phyloP scores from a whole-genome alignment of 176 grass and related monocot species.

The Musa beccarii region DNA sequence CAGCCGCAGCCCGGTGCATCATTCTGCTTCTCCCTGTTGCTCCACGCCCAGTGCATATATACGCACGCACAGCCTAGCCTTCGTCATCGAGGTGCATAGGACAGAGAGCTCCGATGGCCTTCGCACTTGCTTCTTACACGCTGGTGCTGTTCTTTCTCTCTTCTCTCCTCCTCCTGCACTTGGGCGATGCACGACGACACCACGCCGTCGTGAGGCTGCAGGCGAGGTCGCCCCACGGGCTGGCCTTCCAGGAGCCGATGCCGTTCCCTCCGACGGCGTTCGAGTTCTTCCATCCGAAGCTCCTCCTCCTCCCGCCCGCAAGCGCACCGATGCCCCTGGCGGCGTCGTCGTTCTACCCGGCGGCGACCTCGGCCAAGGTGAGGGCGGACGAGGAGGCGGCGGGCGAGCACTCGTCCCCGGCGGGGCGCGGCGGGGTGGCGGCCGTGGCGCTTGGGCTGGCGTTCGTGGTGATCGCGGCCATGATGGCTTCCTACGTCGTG shows the following conservation, averaged over 20 bases:
- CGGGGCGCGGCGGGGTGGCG: neutral
- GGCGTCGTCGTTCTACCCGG: neutral
- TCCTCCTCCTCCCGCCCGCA: neutral
- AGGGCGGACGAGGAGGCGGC: neutral
- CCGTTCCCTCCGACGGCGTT: neutral
- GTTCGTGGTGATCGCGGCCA: neutral
- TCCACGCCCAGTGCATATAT: neutral
- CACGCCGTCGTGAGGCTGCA: neutral
- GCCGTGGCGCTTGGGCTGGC: neutral
- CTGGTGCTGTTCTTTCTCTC: neutral
- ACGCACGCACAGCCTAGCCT: neutral
- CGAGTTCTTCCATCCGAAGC: constrained; percentile 12
- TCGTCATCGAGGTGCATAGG: neutral
- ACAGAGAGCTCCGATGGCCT: neutral
- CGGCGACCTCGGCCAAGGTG: neutral
- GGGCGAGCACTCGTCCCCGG: too few species aligned
- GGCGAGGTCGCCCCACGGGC: neutral
- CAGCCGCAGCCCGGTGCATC: neutral
- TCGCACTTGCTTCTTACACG: neutral
- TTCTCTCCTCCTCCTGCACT: neutral
- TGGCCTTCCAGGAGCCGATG: constrained; percentile 3
- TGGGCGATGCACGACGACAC: neutral
- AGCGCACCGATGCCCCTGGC: neutral
- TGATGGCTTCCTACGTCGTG: neutral
- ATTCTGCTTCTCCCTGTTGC: too few species aligned